These are phyloP conservation scores for Coriaria nepalensis DNA, from an alignment of 306 rosid genomes.

Conservation along the genomic window DNA sequence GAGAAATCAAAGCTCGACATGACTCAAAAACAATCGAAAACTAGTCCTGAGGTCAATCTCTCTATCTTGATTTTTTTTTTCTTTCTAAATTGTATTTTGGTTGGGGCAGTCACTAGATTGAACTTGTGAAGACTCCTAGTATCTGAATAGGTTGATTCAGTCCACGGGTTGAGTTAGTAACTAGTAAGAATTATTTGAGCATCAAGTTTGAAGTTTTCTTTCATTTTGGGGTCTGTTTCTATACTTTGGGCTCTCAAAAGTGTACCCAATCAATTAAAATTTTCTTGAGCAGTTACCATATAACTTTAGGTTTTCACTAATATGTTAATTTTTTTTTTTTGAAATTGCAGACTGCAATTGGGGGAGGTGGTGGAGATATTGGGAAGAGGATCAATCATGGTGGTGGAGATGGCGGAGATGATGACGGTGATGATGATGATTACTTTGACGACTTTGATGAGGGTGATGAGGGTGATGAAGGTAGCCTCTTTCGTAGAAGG, in stretches of 20 bases:
- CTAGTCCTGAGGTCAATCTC: slow-evolving; percentile 61
- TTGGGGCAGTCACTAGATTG: too few relatives aligned
- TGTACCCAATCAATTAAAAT: neutral
- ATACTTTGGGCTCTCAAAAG: neutral
- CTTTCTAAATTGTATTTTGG: too few relatives aligned
- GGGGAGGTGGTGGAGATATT: slow-evolving; percentile 91
- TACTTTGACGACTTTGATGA: slow-evolving; percentile 95
- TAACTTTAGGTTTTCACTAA: neutral
- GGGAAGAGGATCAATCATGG: slow-evolving; percentile 81
- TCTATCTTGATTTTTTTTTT: neutral
- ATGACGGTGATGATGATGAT: slow-evolving; percentile 85
- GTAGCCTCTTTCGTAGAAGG: slow-evolving; percentile 83
- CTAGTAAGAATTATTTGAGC: too few relatives aligned
- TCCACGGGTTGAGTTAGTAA: too few relatives aligned
- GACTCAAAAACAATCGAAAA: slow-evolving; percentile 52
- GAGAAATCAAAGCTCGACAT: slow-evolving; percentile 79
- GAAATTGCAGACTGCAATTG: slow-evolving; percentile 53
- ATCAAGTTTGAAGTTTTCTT: too few relatives aligned
- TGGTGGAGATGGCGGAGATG: slow-evolving; percentile 98
- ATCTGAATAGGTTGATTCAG: too few relatives aligned
- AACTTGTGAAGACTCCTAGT: too few relatives aligned
- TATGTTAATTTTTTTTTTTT: slow-evolving; percentile 5
- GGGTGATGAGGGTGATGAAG: slow-evolving; percentile 96
- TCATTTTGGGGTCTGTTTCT: neutral
- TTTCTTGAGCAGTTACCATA: too few relatives aligned